A percentile compares a stretch with the other conserved stretches of the same genome.
phyloP scores from a whole-genome alignment of 176 grass and related monocot genomes.

The Sorghum bicolor region Sorghum_bicolor_NCBIv3 NC_012879.2:7801001-7801500 shows the following conservation, averaged over 20 bases:
- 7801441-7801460: background rate
- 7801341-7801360: constrained; percentile 15
- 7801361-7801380: background rate
- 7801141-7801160: background rate
- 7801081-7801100: background rate
- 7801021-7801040: too few relatives aligned
- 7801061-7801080: background rate
- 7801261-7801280: background rate
- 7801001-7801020: background rate
- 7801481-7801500: background rate
- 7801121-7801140: background rate
- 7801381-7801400: background rate
- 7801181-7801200: background rate
- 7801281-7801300: background rate
- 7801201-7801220: background rate
- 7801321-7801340: background rate
- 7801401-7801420: background rate
- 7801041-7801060: background rate
- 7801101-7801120: background rate
- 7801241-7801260: background rate
- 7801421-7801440: background rate
- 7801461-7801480: background rate
- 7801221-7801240: background rate
- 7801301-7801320: background rate
- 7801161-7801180: background rate